Evolutionary conservation across 2,329 filamentous ascomycete species (phyloP).

Genomic region (Microdochium bolleyi): DNA sequence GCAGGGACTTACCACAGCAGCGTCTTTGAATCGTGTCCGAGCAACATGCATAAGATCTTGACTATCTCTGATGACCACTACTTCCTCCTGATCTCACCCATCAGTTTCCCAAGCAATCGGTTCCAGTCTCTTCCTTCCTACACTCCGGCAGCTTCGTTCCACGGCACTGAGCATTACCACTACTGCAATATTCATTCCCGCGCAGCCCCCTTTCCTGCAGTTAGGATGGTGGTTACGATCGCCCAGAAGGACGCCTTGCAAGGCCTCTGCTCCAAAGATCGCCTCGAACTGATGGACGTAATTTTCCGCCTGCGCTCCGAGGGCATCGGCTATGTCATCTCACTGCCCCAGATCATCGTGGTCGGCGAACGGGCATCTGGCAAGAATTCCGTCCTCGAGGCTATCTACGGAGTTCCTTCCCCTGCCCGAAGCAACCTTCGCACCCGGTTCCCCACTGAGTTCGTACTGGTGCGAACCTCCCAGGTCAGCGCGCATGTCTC

Average conservation of each 20-base stretch:
- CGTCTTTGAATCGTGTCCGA: too few species aligned
- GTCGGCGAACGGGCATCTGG: constrained; percentile 55
- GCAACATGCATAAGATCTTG: too few species aligned
- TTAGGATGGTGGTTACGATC: neutral
- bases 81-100: too few species aligned
- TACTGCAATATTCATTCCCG: too few species aligned
- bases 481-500: constrained; percentile 24
- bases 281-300: constrained; percentile 27
- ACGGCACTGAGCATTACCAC: too few species aligned
- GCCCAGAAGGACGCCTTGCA: constrained; percentile 5
- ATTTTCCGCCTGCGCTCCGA: constrained; percentile 29
- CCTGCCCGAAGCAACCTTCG: constrained; percentile 50
- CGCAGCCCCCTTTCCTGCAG: too few species aligned
- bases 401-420: too few species aligned
- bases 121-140: too few species aligned
- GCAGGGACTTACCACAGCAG: too few species aligned
- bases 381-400: constrained; percentile 59
- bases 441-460: constrained; percentile 55
- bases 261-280: constrained; percentile 12
- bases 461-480: constrained; percentile 42
- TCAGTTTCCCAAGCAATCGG: too few species aligned
- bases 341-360: constrained; percentile 43
- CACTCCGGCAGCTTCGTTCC: too few species aligned
- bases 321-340: constrained; percentile 26
- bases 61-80: too few species aligned